phyloP scores from a whole-genome alignment of 2,329 filamentous ascomycete genomes.

The Metarhizium rileyi region DNA sequence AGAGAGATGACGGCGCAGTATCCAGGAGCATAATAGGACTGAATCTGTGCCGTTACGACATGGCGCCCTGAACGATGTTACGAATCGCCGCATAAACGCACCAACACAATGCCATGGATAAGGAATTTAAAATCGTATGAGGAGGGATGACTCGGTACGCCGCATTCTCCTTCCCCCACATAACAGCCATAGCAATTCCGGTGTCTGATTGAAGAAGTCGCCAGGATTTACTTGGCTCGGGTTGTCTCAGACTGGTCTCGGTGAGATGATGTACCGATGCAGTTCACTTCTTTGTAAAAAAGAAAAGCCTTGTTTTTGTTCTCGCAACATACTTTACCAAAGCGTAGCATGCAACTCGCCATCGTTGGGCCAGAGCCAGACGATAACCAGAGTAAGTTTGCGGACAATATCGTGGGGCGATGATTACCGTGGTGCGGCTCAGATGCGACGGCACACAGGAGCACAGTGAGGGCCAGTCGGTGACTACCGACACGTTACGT shows the following conservation, averaged over 20 bases:
- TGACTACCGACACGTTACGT: slow-evolving; percentile 9
- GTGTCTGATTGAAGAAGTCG: no score
- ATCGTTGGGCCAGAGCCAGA: not conserved
- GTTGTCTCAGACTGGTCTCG: not conserved
- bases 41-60: not conserved
- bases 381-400: not conserved
- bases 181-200: not conserved
- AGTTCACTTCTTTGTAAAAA: not conserved
- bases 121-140: not conserved
- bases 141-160: not conserved
- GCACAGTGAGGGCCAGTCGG: not conserved
- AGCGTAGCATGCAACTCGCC: no score
- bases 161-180: not conserved
- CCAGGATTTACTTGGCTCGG: not conserved
- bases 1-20: not conserved
- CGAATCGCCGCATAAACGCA: not conserved
- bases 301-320: not conserved
- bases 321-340: not conserved
- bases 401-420: not conserved
- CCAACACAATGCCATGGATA: not conserved
- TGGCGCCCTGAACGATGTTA: not conserved
- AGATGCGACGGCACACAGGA: slow-evolving; percentile 5
- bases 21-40: not conserved
- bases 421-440: not conserved
- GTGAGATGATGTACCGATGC: not conserved